Evolutionary conservation across 2,329 filamentous ascomycete species (phyloP), one percentile per base, ranked within the genome.

Genomic region (Epichloe gansuensis): DNA sequence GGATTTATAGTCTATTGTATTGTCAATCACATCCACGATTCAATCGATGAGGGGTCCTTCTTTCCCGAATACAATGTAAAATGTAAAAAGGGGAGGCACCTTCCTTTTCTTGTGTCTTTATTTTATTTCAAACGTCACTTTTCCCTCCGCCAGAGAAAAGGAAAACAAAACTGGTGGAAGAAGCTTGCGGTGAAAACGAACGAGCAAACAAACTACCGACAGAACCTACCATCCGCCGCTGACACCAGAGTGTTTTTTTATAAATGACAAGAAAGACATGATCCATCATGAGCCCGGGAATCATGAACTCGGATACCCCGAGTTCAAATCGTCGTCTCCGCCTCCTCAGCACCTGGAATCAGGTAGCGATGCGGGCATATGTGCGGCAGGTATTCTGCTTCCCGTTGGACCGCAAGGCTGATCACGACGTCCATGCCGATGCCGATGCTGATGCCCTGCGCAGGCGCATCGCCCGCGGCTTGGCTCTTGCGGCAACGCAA

Each of bases 381-480:
- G 49, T 57, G 31, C 51, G 54, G 39, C 56, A 58, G n/a, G 56
- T 57, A 11, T 53, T 54, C 38, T 58, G 56, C 43, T 55, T 58
- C 27, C 49, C 49, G 15, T 52, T 53, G 7, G 36, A 54, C 21
- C 43, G n/a, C 5, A 7, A 45, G 4, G 23, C 49, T 21, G 31
- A 21, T 25, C 21, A 23, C 38, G 39, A 50, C 8, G 47, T 41
- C 25, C 8, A 42, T 23, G 43, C 57, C 12, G 47, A 52, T 2
- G 27, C 0, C 1, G 27, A 31, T 9, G 27, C 8, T 8, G 27
- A 31, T 31, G 27, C 8, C 8, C 53, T 58, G 17, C 21, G 51
- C 25, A 5, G 17, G 12, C 40, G 50, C 31, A 50, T 58, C 15
- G 25, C 34, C 8, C 17, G 17, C 9, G 52, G 51, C 3, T 51